A percentile compares a stretch with the other conserved stretches of the same genome.
Evolutionary conservation across 164 flowering plant genomes (phyloP).

Genomic region (Vitis amurensis): DNA sequence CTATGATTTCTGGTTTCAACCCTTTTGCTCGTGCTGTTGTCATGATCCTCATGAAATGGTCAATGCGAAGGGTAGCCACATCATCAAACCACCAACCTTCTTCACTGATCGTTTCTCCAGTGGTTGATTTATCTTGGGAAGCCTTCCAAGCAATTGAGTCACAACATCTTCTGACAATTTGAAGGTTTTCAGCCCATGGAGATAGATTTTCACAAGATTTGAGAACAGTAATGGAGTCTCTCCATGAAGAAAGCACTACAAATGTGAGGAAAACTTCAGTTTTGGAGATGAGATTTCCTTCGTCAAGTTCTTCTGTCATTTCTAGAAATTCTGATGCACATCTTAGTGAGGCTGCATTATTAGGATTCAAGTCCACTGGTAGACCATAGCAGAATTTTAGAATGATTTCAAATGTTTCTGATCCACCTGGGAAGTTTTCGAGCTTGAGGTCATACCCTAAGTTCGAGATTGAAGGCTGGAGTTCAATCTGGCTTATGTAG

Average conservation of each 20-base stretch:
- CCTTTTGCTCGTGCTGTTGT: constrained; percentile 62
- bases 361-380: constrained; percentile 53
- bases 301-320: constrained; percentile 83
- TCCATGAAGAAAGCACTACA: constrained; percentile 78
- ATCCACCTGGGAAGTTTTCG: constrained; percentile 79
- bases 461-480: constrained; percentile 34
- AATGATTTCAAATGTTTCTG: constrained; percentile 63
- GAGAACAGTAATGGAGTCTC: constrained; percentile 63
- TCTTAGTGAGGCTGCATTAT: constrained; percentile 61
- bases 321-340: constrained; percentile 89
- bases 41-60: constrained; percentile 64
- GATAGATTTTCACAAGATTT: constrained; percentile 68
- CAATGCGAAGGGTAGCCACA: constrained; percentile 57
- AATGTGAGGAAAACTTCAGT: constrained; percentile 82
- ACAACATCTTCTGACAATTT: constrained; percentile 77
- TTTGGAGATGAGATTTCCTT: constrained; percentile 78
- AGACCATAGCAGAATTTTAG: constrained; percentile 78
- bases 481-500: constrained; percentile 46
- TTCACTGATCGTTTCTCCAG: constrained; percentile 21
- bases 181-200: constrained; percentile 95
- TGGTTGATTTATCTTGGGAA: constrained; percentile 24
- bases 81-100: constrained; percentile 68
- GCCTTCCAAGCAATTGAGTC: constrained; percentile 74
- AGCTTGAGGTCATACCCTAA: constrained; percentile 45
- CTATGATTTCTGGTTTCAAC: constrained; percentile 48